These are phyloP conservation scores for Myriosclerotinia scirpicola DNA, from an alignment of 2,329 filamentous ascomycete genomes.

Conservation along the genomic window DNA sequence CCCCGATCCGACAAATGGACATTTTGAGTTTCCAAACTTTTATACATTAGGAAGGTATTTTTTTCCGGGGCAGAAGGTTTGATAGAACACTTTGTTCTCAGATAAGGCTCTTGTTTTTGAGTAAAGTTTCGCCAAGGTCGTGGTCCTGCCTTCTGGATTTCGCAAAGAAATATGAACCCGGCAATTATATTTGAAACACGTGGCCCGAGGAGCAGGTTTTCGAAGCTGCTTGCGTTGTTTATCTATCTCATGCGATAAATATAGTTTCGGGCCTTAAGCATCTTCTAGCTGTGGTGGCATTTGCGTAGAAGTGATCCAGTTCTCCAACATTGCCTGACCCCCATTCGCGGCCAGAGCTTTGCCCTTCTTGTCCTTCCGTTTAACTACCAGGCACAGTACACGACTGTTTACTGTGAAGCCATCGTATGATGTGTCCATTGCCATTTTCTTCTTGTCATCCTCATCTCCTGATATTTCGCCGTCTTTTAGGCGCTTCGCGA, in stretches of 20 bases:
- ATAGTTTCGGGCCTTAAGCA: slow-evolving; percentile 9
- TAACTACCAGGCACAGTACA: slow-evolving; percentile 86
- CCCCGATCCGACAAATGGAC: background rate
- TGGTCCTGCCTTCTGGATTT: background rate
- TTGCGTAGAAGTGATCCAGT: slow-evolving; percentile 82
- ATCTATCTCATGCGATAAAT: background rate
- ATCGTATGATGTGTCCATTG: slow-evolving; percentile 84
- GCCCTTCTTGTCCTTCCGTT: slow-evolving; percentile 62
- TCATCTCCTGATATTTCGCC: slow-evolving; percentile 40
- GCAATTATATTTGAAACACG: background rate
- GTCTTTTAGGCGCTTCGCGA: slow-evolving; percentile 49
- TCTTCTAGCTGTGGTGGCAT: slow-evolving; percentile 44
- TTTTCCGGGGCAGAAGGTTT: background rate
- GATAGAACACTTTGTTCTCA: background rate
- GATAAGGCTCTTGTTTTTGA: background rate
- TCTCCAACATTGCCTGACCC: slow-evolving; percentile 75
- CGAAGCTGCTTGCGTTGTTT: background rate
- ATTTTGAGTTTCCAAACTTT: background rate
- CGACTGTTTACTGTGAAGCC: slow-evolving; percentile 95
- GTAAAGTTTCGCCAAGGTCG: background rate
- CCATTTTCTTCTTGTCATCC: slow-evolving; percentile 88
- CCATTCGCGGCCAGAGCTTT: slow-evolving; percentile 39
- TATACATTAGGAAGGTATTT: background rate
- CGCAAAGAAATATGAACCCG: background rate
- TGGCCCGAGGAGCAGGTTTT: background rate